Conservation (phyloP, 306 rosid genomes). For the Astragalus glycyphyllos region DNA sequence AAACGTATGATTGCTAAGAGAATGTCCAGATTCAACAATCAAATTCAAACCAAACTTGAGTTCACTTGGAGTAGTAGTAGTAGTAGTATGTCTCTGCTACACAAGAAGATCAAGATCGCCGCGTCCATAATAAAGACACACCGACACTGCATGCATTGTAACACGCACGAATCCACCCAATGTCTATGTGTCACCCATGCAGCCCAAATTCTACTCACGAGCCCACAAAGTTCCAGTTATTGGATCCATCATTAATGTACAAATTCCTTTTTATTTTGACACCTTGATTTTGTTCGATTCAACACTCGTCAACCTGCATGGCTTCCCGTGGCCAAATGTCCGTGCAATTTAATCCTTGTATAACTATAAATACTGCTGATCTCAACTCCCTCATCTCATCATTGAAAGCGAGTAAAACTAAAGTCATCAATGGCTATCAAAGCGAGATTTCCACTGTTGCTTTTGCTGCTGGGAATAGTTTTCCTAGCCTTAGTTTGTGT, state of each 20-base stretch:
- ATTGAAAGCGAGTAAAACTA: background rate
- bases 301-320: slow-evolving; percentile 54
- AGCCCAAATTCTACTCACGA: background rate
- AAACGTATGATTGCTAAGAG: too few relatives aligned
- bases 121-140: too few relatives aligned
- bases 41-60: too few relatives aligned
- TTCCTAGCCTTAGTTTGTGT: slow-evolving; percentile 37
- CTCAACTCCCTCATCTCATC: background rate
- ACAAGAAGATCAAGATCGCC: too few relatives aligned
- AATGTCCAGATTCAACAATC: too few relatives aligned
- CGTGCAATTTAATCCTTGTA: background rate
- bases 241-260: background rate
- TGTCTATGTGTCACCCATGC: too few relatives aligned
- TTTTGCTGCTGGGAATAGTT: slow-evolving; percentile 40
- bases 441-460: slow-evolving; percentile 33
- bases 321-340: slow-evolving; percentile 3
- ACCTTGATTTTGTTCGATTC: slow-evolving; percentile 28
- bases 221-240: background rate
- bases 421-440: background rate
- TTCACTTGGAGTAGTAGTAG: too few relatives aligned
- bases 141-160: too few relatives aligned
- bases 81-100: too few relatives aligned
- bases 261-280: background rate
- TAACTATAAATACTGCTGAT: slow-evolving; percentile 31
- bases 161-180: too few relatives aligned